phyloP scores from a whole-genome alignment of 345 rosid genomes.

The Arabis alpina region DNA sequence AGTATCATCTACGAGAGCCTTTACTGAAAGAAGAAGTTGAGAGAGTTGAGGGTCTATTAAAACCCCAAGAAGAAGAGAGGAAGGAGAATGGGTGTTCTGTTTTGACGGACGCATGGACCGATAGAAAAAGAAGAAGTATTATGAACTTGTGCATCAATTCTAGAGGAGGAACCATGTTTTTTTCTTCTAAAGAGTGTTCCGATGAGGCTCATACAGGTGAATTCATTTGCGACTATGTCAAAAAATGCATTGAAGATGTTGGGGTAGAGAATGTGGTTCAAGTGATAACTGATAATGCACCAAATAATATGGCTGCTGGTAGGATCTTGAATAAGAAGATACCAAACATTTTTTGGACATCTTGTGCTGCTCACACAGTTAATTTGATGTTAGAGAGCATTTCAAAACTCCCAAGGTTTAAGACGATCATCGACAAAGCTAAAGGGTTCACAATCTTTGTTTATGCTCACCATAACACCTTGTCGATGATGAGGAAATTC shows the following conservation, averaged over 20 bases:
- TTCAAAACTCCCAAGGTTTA: not conserved
- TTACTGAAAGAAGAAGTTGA: constrained; percentile 10
- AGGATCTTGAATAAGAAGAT: not conserved
- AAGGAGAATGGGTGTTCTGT: not conserved
- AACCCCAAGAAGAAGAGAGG: constrained; percentile 10
- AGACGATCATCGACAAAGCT: not conserved
- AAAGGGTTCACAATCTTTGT: not conserved
- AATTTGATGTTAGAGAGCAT: constrained; percentile 5
- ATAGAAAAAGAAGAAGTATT: constrained; percentile 13
- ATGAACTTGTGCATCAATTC: constrained; percentile 14
- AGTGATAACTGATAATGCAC: not conserved
- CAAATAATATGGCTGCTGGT: not conserved
- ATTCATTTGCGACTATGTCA: not conserved
- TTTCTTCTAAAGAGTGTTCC: constrained; percentile 2
- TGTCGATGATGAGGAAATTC: not conserved
- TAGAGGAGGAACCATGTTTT: constrained; percentile 3
- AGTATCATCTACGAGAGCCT: constrained; percentile 3
- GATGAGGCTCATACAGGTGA: not conserved
- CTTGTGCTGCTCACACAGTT: constrained; percentile 2
- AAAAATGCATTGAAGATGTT: not conserved
- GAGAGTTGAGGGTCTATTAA: not conserved
- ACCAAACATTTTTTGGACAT: constrained; percentile 1
- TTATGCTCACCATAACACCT: not conserved
- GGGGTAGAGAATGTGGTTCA: not conserved
- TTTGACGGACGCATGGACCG: not conserved